Percentiles rank a stretch among this genome's conserved stretches.
These are phyloP conservation scores for Ananas comosus DNA, from an alignment of 176 grass and related monocot species.

Conservation along the genomic window DNA sequence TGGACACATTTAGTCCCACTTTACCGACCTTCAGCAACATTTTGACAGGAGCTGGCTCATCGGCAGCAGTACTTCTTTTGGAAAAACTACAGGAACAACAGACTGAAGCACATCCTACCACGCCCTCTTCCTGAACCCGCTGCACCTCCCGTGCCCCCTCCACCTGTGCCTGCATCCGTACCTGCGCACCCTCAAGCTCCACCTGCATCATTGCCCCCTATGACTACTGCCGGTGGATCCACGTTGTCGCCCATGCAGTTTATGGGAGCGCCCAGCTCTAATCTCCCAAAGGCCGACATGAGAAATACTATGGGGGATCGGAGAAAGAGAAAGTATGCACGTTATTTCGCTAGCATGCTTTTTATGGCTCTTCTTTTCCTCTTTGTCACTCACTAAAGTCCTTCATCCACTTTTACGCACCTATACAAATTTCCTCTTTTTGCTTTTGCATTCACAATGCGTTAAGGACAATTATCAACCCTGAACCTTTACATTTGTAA, in stretches of 20 bases:
- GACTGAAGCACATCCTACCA: conserved; percentile 92
- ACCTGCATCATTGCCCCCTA: conserved; percentile 36
- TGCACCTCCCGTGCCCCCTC: conserved; percentile 23
- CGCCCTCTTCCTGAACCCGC: conserved; percentile 67
- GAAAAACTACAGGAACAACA: conserved; percentile 99
- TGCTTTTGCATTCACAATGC: neutral
- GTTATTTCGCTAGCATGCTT: conserved; percentile 6
- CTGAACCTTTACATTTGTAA: neutral
- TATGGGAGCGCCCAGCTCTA: conserved; percentile 51
- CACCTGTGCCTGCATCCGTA: conserved; percentile 29
- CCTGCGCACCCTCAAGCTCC: conserved; percentile 17
- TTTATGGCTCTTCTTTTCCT: neutral
- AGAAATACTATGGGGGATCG: conserved; percentile 84
- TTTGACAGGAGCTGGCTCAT: conserved; percentile 90
- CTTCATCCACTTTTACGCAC: conserved; percentile 18
- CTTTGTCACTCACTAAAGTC: conserved; percentile 8
- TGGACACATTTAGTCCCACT: neutral
- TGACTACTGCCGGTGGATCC: conserved; percentile 42
- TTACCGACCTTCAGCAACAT: conserved; percentile 16
- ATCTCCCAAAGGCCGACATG: conserved; percentile 51
- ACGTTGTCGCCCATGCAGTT: conserved; percentile 75
- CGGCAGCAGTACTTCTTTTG: conserved; percentile 92
- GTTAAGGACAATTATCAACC: neutral
- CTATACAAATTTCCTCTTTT: neutral
- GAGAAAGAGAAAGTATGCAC: conserved; percentile 93